phyloP scores from a whole-genome alignment of 257 asterid species.

The Avicennia marina region DNA sequence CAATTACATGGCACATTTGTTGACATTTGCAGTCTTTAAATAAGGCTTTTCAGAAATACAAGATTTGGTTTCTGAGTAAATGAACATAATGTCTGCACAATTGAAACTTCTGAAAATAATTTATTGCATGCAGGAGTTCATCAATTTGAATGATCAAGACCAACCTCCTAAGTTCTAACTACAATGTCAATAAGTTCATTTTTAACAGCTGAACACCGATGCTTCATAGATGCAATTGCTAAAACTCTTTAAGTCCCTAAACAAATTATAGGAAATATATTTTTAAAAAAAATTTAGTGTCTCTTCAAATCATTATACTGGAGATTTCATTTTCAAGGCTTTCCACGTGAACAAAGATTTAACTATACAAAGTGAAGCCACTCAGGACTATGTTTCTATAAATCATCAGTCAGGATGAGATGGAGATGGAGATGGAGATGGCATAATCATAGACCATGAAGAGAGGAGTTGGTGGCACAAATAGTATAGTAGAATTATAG shows the following conservation, averaged over 20 bases:
- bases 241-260: slow-evolving; percentile 6
- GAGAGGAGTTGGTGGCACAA: too few species aligned
- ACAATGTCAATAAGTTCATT: too few species aligned
- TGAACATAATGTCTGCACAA: slow-evolving; percentile 2
- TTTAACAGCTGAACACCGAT: background rate
- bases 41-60: background rate
- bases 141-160: slow-evolving; percentile 12
- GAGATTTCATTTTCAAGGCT: slow-evolving; percentile 12
- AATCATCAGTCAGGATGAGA: slow-evolving; percentile 8
- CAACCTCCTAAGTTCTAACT: too few species aligned
- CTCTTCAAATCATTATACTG: slow-evolving; percentile 6
- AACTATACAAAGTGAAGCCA: background rate
- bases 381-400: background rate
- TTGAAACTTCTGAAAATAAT: slow-evolving; percentile 16
- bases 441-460: too few species aligned
- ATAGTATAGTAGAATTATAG: slow-evolving; percentile 15
- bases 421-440: too few species aligned
- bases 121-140: slow-evolving; percentile 8
- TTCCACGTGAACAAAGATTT: slow-evolving; percentile 5
- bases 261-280: slow-evolving; percentile 9
- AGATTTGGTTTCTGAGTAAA: slow-evolving; percentile 3
- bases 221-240: slow-evolving; percentile 9
- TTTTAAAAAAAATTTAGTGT: too few species aligned
- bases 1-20: slow-evolving; percentile 8
- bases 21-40: background rate